Evolutionary conservation across 2,329 filamentous ascomycete species (phyloP), one percentile per base, ranked within the genome.

Genomic region (Apiospora marii): DNA sequence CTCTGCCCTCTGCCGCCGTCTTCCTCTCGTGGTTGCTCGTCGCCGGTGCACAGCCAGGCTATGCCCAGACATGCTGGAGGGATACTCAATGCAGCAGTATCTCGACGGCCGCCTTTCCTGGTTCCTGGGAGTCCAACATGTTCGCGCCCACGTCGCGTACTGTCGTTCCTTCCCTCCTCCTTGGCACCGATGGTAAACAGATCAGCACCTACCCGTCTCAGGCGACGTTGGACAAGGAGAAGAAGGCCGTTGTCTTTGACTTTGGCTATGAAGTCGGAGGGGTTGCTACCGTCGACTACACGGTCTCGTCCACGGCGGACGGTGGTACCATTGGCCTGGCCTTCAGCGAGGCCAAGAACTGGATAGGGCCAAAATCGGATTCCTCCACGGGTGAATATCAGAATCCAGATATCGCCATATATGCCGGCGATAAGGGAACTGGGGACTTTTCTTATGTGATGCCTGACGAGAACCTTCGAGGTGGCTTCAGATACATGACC

Each of bases 91-190:
- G 90, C 77, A 86, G 82, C 27, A 86, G 86, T 4, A 85, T 88
- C 4, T 77, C 78, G 13, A 79, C 85, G 7, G 78, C 86, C 8
- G 84, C 89, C 0, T 92, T 91, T 74, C 83, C 85, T 2, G 90
- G 90, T 0, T 80, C 81, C 22, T 92, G 90, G 90, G 86, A 92
- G 44, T 79, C 83, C 0, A 87, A 89, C 75, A 91, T 89, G 68
- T 90, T 86, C 75, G 86, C 89, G 1, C 89, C 89, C 0, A 71
- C 81, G 7, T 87, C 87, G 2, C 83, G 90, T 48, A 87, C 79
- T 5, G 83, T 90, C 3, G 76, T 78, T 4, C 89, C 89, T 0
- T 79, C 79, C 61, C 83, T 80, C 22, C 81, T 86, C 27, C 81
- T 87, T 71, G 70, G 75, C 37, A 71, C 51, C 12, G 74, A 64